Evolutionary conservation across 805 yeast species (phyloP), one percentile per base, ranked within the genome.

Genomic region (Sporopachydermia quercuum): DNA sequence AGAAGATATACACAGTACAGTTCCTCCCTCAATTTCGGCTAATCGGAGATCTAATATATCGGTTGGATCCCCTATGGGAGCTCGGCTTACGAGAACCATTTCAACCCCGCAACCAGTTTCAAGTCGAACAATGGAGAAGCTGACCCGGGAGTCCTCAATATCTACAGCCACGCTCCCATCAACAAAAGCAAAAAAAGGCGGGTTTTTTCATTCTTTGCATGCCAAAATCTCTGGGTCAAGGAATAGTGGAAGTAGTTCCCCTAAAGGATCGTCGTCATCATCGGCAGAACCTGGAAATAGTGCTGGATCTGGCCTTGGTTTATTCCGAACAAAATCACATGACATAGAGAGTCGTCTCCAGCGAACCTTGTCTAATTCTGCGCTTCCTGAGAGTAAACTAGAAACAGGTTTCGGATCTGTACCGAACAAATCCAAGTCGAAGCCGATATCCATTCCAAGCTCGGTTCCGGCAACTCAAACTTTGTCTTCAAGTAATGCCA

Each of bases 41-140:
- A n/a, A n/a, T n/a, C n/a, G n/a, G n/a, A n/a, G n/a, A n/a, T n/a
- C n/a, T n/a, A n/a, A n/a, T n/a, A n/a, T n/a, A n/a, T n/a, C n/a
- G n/a, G n/a, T n/a, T n/a, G n/a, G n/a, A n/a, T 23, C 30, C n/a
- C 8, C n/a, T 8, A n/a, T n/a, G 13, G n/a, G 13, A 8, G 13
- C 8, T 23, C 30, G 30, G 30, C 8, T 23, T n/a, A 23, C 30
- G 13, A 8, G 30, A 8, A 23, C 30, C n/a, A 23, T 23, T 8
- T 23, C 30, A 23, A 23, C 30, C n/a, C 30, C 30, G n/a, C 30
- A 23, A 23, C 30, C 30, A n/a, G 30, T 23, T 23, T n/a, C 30
- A 8, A n/a, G 13, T 8, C n/a, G n/a, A n/a, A n/a, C n/a, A n/a
- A n/a, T n/a, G n/a, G n/a, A n/a, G n/a, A n/a, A n/a, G n/a, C n/a